Base-by-base conservation (phyloP, 1,284 basidiomycete species). In the Puccinia triticina region DNA sequence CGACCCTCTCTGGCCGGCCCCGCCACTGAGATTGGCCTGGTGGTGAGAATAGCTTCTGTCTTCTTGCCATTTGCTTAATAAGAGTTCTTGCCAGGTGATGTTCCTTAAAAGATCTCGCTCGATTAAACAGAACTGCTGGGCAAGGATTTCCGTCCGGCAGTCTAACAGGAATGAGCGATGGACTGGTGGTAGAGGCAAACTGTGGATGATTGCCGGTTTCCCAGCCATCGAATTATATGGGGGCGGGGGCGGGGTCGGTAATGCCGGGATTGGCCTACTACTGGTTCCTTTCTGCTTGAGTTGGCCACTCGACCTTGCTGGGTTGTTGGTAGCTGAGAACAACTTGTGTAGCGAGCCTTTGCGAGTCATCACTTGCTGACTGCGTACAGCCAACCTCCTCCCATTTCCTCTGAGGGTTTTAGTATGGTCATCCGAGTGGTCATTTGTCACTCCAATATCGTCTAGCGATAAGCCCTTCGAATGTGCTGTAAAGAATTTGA, bases 21-120 rank as follows among this genome's bases (percentile, higher is more conserved):
- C 37, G 32, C 64, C 53, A 71, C 80, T 37, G 73, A 40, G 23
- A 29, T 76, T 23, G 40, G 37, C 74, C 46, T 77, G 76, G 59
- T 66, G 43, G 29, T 53, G 76, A 34, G 26, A 18, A 57, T 32
- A 10, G 18, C 57, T 50, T 29, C 79, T 61, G 79, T 61, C 83
- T 74, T 87, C 87, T 37, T 87, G 86, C 87, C 88, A 88, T 26
- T 85, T 82, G 43, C 85, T 84, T 16, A 91, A 89, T 46, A 94
- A 91, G 16, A 95, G 88, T 85, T 95, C 94, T 85, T 94, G 93
- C 86, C 94, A 94, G 85, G 91, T 92, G 85, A 96, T 90, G 29
- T 90, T 90, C 85, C 93, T 91, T 86, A 95, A 93, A 78, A 96
- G 88, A 85, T 96, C 94, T 26, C 92, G 90, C 84, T 96, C 94